Evolutionary conservation across 371 early-diverging fungal species (phyloP).

Genomic region (Thermomucor indicae-seudaticae): DNA sequence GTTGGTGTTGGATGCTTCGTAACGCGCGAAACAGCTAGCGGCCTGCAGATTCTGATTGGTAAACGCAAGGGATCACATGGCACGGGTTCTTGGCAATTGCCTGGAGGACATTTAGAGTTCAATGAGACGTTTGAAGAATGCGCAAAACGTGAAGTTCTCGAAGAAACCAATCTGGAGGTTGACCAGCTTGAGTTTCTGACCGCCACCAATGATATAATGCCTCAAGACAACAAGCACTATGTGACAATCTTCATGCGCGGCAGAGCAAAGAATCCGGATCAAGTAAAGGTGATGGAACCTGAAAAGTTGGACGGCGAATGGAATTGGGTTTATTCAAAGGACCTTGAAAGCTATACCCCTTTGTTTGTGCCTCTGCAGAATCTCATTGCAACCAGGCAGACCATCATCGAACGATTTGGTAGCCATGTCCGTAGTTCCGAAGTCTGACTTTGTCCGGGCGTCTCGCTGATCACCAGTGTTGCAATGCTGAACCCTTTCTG

Average conservation of each 20-base stretch:
- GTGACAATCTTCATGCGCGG: slow-evolving; percentile 61
- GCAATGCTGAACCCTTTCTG: no score
- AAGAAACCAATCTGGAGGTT: slow-evolving; percentile 53
- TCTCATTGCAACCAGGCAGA: no score
- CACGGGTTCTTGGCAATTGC: slow-evolving; percentile 58
- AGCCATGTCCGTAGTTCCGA: no score
- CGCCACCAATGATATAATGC: slow-evolving; percentile 58
- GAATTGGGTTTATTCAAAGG: slow-evolving; percentile 46
- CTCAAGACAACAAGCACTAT: slow-evolving; percentile 51
- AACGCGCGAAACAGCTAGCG: slow-evolving; percentile 22
- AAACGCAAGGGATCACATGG: slow-evolving; percentile 61
- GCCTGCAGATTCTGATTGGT: slow-evolving; percentile 43
- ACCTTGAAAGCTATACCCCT: slow-evolving; percentile 34
- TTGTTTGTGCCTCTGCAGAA: slow-evolving; percentile 38
- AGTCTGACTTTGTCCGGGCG: no score
- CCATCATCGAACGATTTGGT: no score
- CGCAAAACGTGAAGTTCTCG: slow-evolving; percentile 53
- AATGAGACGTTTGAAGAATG: slow-evolving; percentile 58
- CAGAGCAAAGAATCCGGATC: slow-evolving; percentile 2
- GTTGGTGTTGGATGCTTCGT: slow-evolving; percentile 54
- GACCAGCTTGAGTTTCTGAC: slow-evolving; percentile 33
- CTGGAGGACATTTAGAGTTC: slow-evolving; percentile 66
- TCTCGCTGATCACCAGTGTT: no score
- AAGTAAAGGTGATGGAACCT: slow-evolving; percentile 51
- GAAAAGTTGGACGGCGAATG: slow-evolving; percentile 54